Base-by-base conservation (phyloP, 768 basidiomycete genomes). In the Mycena belliarum region DNA sequence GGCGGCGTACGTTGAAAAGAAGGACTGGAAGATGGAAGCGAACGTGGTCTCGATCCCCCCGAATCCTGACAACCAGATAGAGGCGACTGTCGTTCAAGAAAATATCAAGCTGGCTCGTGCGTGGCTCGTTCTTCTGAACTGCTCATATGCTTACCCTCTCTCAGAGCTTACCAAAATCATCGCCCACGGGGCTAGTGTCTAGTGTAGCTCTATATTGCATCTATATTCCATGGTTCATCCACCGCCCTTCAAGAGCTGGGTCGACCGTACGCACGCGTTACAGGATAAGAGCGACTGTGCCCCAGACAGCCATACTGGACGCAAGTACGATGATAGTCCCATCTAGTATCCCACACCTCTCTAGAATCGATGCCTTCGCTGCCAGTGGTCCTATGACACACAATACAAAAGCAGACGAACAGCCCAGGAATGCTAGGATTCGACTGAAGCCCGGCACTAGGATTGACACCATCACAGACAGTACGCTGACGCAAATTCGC, bases 371-470 rank as follows among this genome's bases (percentile, higher is more conserved):
- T 16, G 88, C 74, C 68, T 90, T 90, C 6, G 88, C 89, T 24
- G 82, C 75, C 37, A 95, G 76, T 6, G 93, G 95, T 11, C 88
- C 84, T 57, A 92, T 85, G 23, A 91, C 81, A 60, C 89, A 90
- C 23, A 93, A 79, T 66, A 86, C 74, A 62, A 86, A 86, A 0
- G 93, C 89, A 33, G 88, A 86, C 70, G 93, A 93, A n/a, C 91
- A 87, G 3, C 95, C 95, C 50, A 98, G 76, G 70, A 97, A 91
- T 1, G 93, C 91, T 90, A 95, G 93, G 71, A 88, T 75, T 6
- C 85, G 79, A 61, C 87, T 85, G 72, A 95, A 95, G 52, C 90
- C 82, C 6, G 93, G 93, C 21, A 95, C 70, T 49, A 82, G 68
- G 55, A 93, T 87, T 20, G 94, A 93, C 24, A 88, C 83, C 29